Conservation (phyloP, 73 alveolate species). For the Paramecium caudatum region DNA sequence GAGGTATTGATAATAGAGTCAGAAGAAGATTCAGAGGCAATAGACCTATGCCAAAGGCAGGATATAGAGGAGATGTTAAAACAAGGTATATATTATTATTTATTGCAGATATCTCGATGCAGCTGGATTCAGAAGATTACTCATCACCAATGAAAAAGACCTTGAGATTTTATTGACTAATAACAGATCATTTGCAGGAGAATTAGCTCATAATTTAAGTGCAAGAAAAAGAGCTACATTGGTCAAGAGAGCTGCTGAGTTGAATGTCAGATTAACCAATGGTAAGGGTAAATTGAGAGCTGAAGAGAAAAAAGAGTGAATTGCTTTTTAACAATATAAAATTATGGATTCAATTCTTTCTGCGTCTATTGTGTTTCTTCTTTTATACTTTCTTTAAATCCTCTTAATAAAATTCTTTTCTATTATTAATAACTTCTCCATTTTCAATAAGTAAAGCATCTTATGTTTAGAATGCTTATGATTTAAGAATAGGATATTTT, state of each 20-base stretch:
- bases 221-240: constrained; percentile 94
- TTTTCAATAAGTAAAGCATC: constrained; percentile 6
- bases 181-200: constrained; percentile 98
- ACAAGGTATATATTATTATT: constrained; percentile 77
- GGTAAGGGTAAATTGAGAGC: constrained; percentile 90
- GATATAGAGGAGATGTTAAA: constrained; percentile 95
- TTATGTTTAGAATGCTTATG: constrained; percentile 50
- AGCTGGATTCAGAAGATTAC: constrained; percentile 96
- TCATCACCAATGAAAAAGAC: constrained; percentile 91
- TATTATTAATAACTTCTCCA: constrained; percentile 36
- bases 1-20: constrained; percentile 98
- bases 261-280: constrained; percentile 96
- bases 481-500: constrained; percentile 35
- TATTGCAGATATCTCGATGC: constrained; percentile 83
- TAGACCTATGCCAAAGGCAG: constrained; percentile 95
- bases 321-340: too few relatives aligned
- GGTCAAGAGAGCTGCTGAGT: constrained; percentile 97
- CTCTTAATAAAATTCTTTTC: constrained; percentile 64
- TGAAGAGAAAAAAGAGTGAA: constrained; percentile 78
- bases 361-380: constrained; percentile 52
- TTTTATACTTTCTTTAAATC: constrained; percentile 43
- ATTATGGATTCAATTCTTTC: constrained; percentile 48
- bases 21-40: constrained; percentile 99
- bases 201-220: constrained; percentile 94
- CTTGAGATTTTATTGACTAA: constrained; percentile 98